Base-by-base conservation (phyloP, 805 yeast genomes). In the Candida suzukii region DNA sequence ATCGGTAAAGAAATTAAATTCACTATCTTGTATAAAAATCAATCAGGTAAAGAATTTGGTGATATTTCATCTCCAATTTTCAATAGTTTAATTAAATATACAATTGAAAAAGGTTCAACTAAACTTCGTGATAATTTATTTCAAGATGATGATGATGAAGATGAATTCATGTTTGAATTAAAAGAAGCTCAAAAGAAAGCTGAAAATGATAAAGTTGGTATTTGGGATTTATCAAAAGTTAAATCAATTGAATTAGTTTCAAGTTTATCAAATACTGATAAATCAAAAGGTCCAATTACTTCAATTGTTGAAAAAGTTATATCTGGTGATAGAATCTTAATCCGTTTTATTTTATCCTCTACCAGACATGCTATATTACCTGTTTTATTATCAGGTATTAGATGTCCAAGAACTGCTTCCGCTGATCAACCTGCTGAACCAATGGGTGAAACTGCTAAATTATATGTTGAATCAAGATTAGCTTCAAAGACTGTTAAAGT, bases 301-400 rank as follows among this genome's bases (percentile, higher is more conserved):
- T 70, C 85, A 26, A 72, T 87, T 42, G 81, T 87, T 21, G 95
- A 87, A 61, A 78, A 74, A 52, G 93, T 82, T 26, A 70, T 85
- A 44, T 67, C 80, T 46, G 96, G 95, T 38, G 95, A 87, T 61
- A 67, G 95, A 37, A 60, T 86, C n/a, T 64, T 81, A 30, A 73
- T 76, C 12, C 73, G 95, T 32, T 57, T 78, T 12, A 52, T 75
- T 37, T 62, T 76, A 25, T 67, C 65, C 43, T 61, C 67, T 37
- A 60, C 61, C n/a, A 60, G 61, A 32, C 93, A 84, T 45, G 73
- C 71, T 33, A 70, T 74, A 24, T 66, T 78, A 24, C 80, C 82
- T 11, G 72, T 82, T 25, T 57, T 81, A 31, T 63, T 87, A 46
- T 93, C 93, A 2, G 96, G 95, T 36, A 63, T 84, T 45, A 74